These are phyloP conservation scores for Alternaria viburni DNA, from an alignment of 2,329 filamentous ascomycete species.

Conservation along the genomic window DNA sequence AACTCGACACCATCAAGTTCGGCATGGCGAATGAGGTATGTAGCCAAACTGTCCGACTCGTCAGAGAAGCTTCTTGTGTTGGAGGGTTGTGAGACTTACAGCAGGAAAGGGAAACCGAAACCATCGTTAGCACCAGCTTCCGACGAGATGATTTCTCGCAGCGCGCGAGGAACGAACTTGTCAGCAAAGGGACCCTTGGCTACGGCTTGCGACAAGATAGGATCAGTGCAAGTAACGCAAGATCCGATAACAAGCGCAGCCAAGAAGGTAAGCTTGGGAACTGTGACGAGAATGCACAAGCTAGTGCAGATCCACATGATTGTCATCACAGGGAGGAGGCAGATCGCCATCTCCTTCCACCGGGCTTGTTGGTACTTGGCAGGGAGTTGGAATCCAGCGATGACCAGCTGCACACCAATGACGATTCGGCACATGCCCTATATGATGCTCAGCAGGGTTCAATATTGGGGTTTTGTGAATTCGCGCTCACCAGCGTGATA, in stretches of 20 bases:
- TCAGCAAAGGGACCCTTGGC: conserved; percentile 69
- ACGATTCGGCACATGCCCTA: conserved; percentile 63
- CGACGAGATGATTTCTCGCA: conserved; percentile 67
- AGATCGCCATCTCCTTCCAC: conserved; percentile 62
- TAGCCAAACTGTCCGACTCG: conserved; percentile 51
- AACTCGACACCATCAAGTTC: conserved; percentile 40
- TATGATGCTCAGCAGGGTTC: not conserved
- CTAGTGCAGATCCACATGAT: conserved; percentile 67
- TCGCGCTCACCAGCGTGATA: conserved; percentile 50
- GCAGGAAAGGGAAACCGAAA: conserved; percentile 67
- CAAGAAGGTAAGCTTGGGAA: conserved; percentile 60
- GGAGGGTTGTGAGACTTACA: not conserved
- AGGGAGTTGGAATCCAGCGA: conserved; percentile 67
- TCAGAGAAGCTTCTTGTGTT: not conserved
- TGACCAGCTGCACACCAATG: conserved; percentile 68
- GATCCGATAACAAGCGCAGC: conserved; percentile 63
- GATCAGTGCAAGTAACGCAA: conserved; percentile 68
- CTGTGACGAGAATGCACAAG: conserved; percentile 60
- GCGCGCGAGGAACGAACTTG: conserved; percentile 63
- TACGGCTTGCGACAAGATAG: conserved; percentile 66
- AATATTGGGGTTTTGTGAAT: not conserved
- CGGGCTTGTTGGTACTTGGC: conserved; percentile 60
- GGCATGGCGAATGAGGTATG: conserved; percentile 63
- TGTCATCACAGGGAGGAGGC: conserved; percentile 66
- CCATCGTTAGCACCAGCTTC: conserved; percentile 69